Evolutionary conservation across 1,284 basidiomycete species (phyloP).

Genomic region (Trametes pubescens): DNA sequence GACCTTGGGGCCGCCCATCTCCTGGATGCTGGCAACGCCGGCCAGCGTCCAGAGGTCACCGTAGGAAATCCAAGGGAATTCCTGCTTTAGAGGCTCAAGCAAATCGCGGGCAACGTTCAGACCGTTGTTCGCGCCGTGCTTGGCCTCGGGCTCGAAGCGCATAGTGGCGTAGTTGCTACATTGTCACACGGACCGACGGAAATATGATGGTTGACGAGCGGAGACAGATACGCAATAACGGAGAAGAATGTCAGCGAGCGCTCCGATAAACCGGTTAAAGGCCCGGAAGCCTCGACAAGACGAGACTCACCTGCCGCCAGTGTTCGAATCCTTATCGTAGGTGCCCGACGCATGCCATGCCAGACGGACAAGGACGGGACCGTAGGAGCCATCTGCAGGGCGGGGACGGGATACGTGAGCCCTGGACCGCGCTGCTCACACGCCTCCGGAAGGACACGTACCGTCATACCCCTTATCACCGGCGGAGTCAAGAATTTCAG

Average conservation of each 20-base stretch:
- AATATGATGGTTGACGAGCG: neutral
- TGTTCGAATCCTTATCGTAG: conserved; percentile 86
- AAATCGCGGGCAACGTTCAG: conserved; percentile 83
- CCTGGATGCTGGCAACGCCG: conserved; percentile 88
- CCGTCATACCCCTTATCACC: conserved; percentile 81
- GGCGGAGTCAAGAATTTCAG: conserved; percentile 78
- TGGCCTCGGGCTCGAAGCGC: conserved; percentile 89
- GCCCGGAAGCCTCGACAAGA: conserved; percentile 5
- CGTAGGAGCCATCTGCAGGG: conserved; percentile 85
- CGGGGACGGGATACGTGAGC: conserved; percentile 7
- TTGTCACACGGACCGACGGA: neutral
- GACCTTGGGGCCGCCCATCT: conserved; percentile 84
- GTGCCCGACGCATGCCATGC: conserved; percentile 96
- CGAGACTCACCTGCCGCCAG: conserved; percentile 82
- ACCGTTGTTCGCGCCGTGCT: conserved; percentile 91
- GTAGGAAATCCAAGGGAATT: conserved; percentile 92
- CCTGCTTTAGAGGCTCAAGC: conserved; percentile 89
- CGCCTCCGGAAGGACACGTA: conserved; percentile 43
- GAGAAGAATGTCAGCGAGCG: conserved; percentile 4
- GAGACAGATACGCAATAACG: conserved; percentile 1
- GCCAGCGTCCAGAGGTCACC: conserved; percentile 95
- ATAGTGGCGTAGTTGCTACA: conserved; percentile 92
- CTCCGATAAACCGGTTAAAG: conserved; percentile 18
- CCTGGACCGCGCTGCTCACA: conserved; percentile 11
- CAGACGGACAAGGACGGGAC: conserved; percentile 90